Evolutionary conservation across 1,284 basidiomycete genomes (phyloP).

Genomic region (Cutaneotrichosporon sp.): DNA sequence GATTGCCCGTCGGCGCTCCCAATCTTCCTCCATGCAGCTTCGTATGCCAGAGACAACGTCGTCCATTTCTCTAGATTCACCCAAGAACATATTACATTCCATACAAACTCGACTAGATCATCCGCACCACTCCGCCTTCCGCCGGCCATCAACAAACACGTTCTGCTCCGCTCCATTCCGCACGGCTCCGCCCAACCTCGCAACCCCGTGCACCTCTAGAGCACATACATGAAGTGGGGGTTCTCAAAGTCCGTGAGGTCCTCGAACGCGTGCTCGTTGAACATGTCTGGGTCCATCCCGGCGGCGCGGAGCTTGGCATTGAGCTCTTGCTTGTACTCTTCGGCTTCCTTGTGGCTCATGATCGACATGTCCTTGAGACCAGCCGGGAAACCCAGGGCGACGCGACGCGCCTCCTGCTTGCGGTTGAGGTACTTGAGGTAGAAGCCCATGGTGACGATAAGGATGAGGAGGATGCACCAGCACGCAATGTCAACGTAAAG

Average conservation of each 20-base stretch:
- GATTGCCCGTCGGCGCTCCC: too few relatives aligned
- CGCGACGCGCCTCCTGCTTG: slow-evolving; percentile 39
- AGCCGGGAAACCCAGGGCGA: slow-evolving; percentile 43
- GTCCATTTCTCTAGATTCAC: too few relatives aligned
- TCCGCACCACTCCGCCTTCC: too few relatives aligned
- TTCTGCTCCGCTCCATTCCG: too few relatives aligned
- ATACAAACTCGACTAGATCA: too few relatives aligned
- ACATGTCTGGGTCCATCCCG: slow-evolving; percentile 23
- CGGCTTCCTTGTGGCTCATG: slow-evolving; percentile 35
- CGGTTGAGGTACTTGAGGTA: slow-evolving; percentile 44
- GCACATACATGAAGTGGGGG: slow-evolving; percentile 20
- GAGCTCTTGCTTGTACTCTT: slow-evolving; percentile 34
- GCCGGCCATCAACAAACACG: too few relatives aligned
- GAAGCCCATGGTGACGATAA: slow-evolving; percentile 43
- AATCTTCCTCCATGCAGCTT: too few relatives aligned
- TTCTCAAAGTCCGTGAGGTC: slow-evolving; percentile 24
- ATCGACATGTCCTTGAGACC: slow-evolving; percentile 47
- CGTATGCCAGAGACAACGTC: too few relatives aligned
- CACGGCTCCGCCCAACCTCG: too few relatives aligned
- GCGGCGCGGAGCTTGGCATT: slow-evolving; percentile 19
- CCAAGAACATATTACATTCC: too few relatives aligned
- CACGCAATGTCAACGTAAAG: slow-evolving; percentile 47
- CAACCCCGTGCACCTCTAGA: not conserved
- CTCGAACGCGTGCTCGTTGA: slow-evolving; percentile 32
- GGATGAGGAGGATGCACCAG: slow-evolving; percentile 37